These are phyloP conservation scores for Tulasnella calospora DNA, from an alignment of 768 basidiomycete species.

Conservation along the genomic window DNA sequence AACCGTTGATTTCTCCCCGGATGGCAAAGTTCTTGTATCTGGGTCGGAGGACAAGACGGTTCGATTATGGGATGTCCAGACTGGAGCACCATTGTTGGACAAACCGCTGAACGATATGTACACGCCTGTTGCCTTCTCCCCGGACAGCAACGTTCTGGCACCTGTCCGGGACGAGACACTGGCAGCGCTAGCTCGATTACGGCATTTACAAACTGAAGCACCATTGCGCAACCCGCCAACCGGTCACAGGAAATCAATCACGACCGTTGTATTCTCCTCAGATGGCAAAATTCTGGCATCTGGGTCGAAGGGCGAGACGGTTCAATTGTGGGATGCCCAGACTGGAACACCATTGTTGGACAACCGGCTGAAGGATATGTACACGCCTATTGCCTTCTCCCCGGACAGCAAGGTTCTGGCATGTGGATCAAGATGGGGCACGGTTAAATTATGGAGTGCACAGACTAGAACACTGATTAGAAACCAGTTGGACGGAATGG, in stretches of 20 bases:
- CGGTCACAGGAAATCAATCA: background rate
- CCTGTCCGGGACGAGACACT: background rate
- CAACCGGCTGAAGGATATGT: background rate
- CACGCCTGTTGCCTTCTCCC: constrained; percentile 18
- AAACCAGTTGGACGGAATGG: too few species aligned
- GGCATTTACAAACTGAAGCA: background rate
- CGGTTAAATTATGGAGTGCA: too few species aligned
- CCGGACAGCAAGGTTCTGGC: background rate
- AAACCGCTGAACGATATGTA: background rate
- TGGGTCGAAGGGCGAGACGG: constrained; percentile 9
- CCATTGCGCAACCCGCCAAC: background rate
- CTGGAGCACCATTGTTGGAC: too few species aligned
- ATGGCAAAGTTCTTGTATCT: too few species aligned
- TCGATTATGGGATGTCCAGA: too few species aligned
- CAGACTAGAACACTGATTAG: too few species aligned
- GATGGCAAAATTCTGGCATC: constrained; percentile 14
- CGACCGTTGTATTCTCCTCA: constrained; percentile 6
- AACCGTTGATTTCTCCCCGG: too few species aligned
- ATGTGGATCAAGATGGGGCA: too few species aligned
- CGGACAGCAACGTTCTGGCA: background rate
- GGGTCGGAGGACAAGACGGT: too few species aligned
- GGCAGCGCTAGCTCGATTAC: background rate
- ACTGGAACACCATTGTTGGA: background rate
- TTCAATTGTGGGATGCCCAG: too few species aligned
- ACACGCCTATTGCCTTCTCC: constrained; percentile 21